A percentile compares a stretch with the other conserved stretches of the same genome.
Conservation (phyloP, 2,329 filamentous ascomycete species). For the Hymenoscyphus fructigenus region DNA sequence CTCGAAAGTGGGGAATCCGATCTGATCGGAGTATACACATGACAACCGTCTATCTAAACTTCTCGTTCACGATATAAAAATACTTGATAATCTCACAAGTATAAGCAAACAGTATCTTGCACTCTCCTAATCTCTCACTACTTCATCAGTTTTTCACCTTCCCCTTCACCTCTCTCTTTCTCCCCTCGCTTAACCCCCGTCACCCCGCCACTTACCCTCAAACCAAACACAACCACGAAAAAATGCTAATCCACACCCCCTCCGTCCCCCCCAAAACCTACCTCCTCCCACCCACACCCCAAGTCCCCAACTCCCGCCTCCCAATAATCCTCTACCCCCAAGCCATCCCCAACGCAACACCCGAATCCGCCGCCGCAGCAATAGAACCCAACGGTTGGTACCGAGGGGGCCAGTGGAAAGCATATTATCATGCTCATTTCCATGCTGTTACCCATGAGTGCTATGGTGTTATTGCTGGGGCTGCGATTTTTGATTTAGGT, state of each 20-base stretch:
- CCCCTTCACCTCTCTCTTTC: no score
- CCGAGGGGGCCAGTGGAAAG: slow-evolving; percentile 3
- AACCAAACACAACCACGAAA: not conserved
- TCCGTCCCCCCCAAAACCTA: slow-evolving; percentile 31
- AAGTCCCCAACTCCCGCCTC: not conserved
- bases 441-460: not conserved
- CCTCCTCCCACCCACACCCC: not conserved
- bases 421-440: not conserved
- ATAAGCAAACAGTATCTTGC: no score
- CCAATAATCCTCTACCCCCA: not conserved
- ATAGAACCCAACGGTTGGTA: not conserved
- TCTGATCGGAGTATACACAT: no score
- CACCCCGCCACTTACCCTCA: no score
- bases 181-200: no score
- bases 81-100: no score
- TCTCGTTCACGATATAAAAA: no score
- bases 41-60: no score
- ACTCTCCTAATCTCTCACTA: no score
- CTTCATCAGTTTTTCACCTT: no score
- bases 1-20: no score
- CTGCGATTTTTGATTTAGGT: not conserved
- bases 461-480: not conserved
- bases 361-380: not conserved
- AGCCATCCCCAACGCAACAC: not conserved
- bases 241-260: not conserved